Evolutionary conservation across 2,329 filamentous ascomycete genomes (phyloP).

Genomic region (Neurospora crassa): DNA sequence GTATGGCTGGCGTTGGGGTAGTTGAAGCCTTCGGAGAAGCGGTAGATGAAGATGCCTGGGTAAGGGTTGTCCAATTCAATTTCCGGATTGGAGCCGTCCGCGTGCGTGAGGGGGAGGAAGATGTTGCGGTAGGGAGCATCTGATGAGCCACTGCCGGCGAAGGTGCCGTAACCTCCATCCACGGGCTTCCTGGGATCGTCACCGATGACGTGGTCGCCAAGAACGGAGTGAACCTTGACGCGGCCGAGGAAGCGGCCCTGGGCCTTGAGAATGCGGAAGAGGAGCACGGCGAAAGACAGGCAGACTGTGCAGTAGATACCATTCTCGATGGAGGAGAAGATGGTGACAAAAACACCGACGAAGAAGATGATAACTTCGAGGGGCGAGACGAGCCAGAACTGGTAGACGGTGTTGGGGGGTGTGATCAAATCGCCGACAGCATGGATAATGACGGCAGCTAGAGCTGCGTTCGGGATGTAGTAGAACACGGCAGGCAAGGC

Average conservation of each 20-base stretch:
- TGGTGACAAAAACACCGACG: constrained; percentile 77
- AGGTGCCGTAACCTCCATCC: constrained; percentile 43
- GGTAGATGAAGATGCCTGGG: constrained; percentile 91
- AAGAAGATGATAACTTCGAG: constrained; percentile 91
- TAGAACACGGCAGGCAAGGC: constrained; percentile 82
- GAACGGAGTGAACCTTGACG: constrained; percentile 74
- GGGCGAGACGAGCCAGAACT: constrained; percentile 91
- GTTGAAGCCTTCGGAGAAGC: constrained; percentile 90
- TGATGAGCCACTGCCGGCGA: constrained; percentile 30
- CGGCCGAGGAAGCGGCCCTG: constrained; percentile 75
- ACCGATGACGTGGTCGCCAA: constrained; percentile 64
- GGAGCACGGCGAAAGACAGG: constrained; percentile 64
- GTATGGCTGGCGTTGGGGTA: constrained; percentile 91
- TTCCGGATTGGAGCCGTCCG: constrained; percentile 83
- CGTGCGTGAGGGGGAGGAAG: constrained; percentile 78
- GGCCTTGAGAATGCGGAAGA: constrained; percentile 77
- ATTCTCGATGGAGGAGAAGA: constrained; percentile 83
- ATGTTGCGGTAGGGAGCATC: constrained; percentile 58
- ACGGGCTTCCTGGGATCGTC: constrained; percentile 39
- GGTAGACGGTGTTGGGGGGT: constrained; percentile 80
- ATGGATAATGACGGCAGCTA: constrained; percentile 89
- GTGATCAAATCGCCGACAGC: constrained; percentile 90
- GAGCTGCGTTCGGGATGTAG: constrained; percentile 75
- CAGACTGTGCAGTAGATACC: constrained; percentile 84
- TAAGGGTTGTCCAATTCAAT: constrained; percentile 73